These are phyloP conservation scores for Aureobasidium musti DNA, from an alignment of 2,329 filamentous ascomycete species.

Conservation along the genomic window DNA sequence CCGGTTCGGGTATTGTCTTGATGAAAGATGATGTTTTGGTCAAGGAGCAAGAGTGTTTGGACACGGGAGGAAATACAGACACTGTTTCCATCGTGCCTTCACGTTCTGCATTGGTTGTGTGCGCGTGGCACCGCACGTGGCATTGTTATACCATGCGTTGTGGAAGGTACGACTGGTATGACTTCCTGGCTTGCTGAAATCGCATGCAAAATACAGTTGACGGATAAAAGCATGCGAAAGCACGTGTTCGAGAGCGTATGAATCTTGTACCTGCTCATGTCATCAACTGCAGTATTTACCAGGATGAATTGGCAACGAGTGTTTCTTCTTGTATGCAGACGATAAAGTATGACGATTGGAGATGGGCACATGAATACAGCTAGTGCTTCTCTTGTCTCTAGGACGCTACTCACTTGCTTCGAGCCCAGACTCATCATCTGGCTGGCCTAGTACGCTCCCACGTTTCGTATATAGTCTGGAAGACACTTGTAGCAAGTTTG, in stretches of 20 bases:
- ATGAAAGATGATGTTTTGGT: conserved; percentile 1
- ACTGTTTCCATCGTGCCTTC: not conserved
- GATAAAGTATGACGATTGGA: not conserved
- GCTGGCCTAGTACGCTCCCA: conserved; percentile 10
- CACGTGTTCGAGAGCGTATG: not conserved
- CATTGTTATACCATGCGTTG: conserved; percentile 4
- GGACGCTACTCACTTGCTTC: not conserved
- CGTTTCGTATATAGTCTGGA: conserved; percentile 67
- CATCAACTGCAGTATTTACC: not conserved
- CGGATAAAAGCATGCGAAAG: not conserved
- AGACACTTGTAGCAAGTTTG: conserved; percentile 81
- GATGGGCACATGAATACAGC: not conserved
- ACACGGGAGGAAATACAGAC: not conserved
- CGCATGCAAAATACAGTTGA: not conserved
- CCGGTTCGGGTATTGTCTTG: not conserved
- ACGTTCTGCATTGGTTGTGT: not conserved
- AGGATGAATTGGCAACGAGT: not conserved
- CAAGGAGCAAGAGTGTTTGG: not conserved
- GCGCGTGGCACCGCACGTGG: conserved; percentile 18
- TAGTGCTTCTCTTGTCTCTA: not conserved
- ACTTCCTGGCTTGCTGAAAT: not conserved
- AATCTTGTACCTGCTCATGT: not conserved
- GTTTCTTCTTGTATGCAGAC: not conserved
- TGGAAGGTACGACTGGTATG: not conserved
- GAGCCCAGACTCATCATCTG: not conserved